These are phyloP conservation scores for Warburgia ugandensis DNA, from an alignment of 164 flowering plant species.

Conservation along the genomic window DNA sequence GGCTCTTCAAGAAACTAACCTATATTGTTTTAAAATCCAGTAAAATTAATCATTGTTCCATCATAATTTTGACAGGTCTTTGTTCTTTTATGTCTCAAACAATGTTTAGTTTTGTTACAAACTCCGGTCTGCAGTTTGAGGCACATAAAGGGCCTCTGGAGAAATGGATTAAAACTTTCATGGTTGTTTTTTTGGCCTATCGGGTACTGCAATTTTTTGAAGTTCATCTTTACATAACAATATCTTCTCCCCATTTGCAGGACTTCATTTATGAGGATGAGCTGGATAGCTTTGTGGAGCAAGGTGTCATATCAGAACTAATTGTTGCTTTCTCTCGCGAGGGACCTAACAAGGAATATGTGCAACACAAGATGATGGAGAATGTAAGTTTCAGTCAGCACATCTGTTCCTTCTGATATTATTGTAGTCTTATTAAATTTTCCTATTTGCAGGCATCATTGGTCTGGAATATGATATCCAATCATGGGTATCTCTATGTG, in stretches of 20 bases:
- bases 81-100: too few relatives aligned
- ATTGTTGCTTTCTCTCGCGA: slow-evolving; percentile 89
- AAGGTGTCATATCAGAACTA: slow-evolving; percentile 66
- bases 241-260: slow-evolving; percentile 23
- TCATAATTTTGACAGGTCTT: too few relatives aligned
- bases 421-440: neutral
- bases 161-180: too few relatives aligned
- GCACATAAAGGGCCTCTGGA: too few relatives aligned
- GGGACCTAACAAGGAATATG: slow-evolving; percentile 81
- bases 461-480: slow-evolving; percentile 59
- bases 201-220: neutral
- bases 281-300: slow-evolving; percentile 50
- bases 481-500: slow-evolving; percentile 68
- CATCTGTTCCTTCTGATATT: neutral
- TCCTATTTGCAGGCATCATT: slow-evolving; percentile 46
- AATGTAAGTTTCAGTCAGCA: slow-evolving; percentile 45
- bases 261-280: slow-evolving; percentile 92
- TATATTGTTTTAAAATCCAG: too few relatives aligned
- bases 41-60: too few relatives aligned
- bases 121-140: too few relatives aligned
- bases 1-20: too few relatives aligned
- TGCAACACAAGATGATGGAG: slow-evolving; percentile 85
- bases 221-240: too few relatives aligned
- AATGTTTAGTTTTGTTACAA: too few relatives aligned
- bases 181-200: too few relatives aligned